Evolutionary conservation across 306 rosid genomes (phyloP), one percentile per base, ranked within the genome.

Genomic region (Cicer chorassanicum): DNA sequence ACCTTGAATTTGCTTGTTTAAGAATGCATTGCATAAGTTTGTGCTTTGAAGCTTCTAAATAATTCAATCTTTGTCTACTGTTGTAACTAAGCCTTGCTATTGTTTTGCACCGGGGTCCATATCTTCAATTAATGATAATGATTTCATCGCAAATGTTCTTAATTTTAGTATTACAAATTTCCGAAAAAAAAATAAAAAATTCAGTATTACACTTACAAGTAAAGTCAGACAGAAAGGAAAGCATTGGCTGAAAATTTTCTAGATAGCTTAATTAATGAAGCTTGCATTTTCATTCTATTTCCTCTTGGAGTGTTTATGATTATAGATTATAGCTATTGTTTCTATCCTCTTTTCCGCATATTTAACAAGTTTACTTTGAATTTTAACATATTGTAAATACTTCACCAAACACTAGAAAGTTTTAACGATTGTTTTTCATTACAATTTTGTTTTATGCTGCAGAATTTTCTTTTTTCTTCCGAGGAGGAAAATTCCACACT

Each of bases 381-480:
- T 8, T 44, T 44, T 44, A 1, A 29, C 36, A 4, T 29, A 29
- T 29, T 44, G 0, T 9, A 18, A 19, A 14, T 9, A 19, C 49
- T 7, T 43, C 41, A 19, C 41, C 36, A 66, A 66, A 44, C 18
- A 19, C 71, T 43, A 6, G 40, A 34, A 61, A 34, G 14, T 36
- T 18, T 36, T 34, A 18, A 6, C 5, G 36, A 6, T 50, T 50
- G 9, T 11, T 21, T 29, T 29, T 29, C 36, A 29, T 29, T 29
- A 29, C 36, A 29, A 29, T 29, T 29, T 40, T 66, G 42, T 74
- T 81, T 81, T 81, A 74, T 89, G 51, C 81, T 76, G 54, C 87
- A 91, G 97, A 91, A 91, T 82, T 91, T 91, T 82, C 97, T 89
- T 69, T 91, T 81, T 64, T 65, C 83, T 68, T 68, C 95, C 13